A percentile compares a stretch with the other conserved stretches of the same genome.
These are phyloP conservation scores for Pythium biforme DNA, from an alignment of 352 stramenopile species.

Conservation along the genomic window DNA sequence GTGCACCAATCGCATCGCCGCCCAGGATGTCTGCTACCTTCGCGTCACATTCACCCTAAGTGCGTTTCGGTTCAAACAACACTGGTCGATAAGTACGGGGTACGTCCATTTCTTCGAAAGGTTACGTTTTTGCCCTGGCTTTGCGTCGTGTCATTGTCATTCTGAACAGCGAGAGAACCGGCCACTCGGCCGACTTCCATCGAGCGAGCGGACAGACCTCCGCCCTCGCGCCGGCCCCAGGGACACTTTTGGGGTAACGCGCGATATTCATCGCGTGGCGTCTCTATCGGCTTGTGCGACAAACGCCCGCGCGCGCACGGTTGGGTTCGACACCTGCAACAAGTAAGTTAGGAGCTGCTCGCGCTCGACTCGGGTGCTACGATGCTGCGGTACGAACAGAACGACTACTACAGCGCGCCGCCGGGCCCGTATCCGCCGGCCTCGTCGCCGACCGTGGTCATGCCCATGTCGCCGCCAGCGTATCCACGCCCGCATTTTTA, in stretches of 20 bases:
- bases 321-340: too few relatives aligned
- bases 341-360: conserved; percentile 2
- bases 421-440: conserved; percentile 1
- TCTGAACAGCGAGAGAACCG: conserved; percentile 6
- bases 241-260: not conserved
- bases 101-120: conserved; percentile 5
- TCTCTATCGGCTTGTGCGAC: too few relatives aligned
- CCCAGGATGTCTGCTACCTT: conserved; percentile 17
- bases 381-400: conserved; percentile 14
- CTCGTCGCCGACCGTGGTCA: conserved; percentile 8
- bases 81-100: conserved; percentile 13
- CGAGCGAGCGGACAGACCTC: not conserved
- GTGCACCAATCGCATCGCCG: conserved; percentile 18
- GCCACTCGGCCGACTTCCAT: not conserved
- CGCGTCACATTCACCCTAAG: conserved; percentile 14
- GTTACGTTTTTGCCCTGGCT: conserved; percentile 15
- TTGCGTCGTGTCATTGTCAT: conserved; percentile 17
- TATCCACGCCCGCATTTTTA: conserved; percentile 11
- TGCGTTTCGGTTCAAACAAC: conserved; percentile 3
- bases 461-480: conserved; percentile 19
- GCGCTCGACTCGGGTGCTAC: not conserved
- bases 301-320: too few relatives aligned
- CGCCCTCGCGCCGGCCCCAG: not conserved
- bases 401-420: conserved; percentile 12
- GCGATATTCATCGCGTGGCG: too few relatives aligned